phyloP scores from a whole-genome alignment of 768 basidiomycete genomes.

The Boletellus emodensis region DNA sequence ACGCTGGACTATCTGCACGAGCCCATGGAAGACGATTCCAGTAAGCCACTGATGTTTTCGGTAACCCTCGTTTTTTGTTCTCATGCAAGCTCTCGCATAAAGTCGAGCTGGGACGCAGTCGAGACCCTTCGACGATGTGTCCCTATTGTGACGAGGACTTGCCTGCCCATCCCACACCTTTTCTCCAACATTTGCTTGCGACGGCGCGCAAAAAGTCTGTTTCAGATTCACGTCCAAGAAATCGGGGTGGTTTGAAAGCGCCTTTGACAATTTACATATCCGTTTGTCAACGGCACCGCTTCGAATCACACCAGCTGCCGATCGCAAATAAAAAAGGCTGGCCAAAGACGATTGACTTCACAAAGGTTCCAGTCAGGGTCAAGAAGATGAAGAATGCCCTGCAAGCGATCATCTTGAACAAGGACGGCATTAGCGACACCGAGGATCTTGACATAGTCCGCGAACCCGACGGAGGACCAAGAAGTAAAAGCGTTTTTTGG shows the following conservation, averaged over 20 bases:
- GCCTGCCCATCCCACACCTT: conserved; percentile 58
- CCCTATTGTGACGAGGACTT: conserved; percentile 77
- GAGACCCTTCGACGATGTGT: conserved; percentile 68
- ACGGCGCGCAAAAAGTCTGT: conserved; percentile 50
- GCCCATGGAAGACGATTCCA: conserved; percentile 37
- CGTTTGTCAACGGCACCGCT: conserved; percentile 75
- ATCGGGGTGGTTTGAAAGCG: conserved; percentile 60
- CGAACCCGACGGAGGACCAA: conserved; percentile 18
- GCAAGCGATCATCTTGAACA: conserved; percentile 49
- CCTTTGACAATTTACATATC: conserved; percentile 52
- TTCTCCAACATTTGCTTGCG: conserved; percentile 51
- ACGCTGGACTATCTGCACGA: conserved; percentile 16
- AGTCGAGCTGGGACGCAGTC: conserved; percentile 50
- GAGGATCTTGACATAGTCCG: conserved; percentile 11
- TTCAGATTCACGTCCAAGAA: conserved; percentile 61
- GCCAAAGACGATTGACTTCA: conserved; percentile 73
- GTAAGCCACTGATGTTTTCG: conserved; percentile 27
- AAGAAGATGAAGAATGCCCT: conserved; percentile 45
- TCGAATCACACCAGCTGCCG: conserved; percentile 70
- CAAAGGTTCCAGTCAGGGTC: conserved; percentile 49
- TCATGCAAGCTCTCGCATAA: conserved; percentile 1
- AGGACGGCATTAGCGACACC: conserved; percentile 22
- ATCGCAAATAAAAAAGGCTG: conserved; percentile 68
- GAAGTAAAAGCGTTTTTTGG: conserved; percentile 62
- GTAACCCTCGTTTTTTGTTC: neutral